Evolutionary conservation across 2,329 filamentous ascomycete genomes (phyloP), one percentile per base, ranked within the genome.

Genomic region (Colletotrichum sp.): DNA sequence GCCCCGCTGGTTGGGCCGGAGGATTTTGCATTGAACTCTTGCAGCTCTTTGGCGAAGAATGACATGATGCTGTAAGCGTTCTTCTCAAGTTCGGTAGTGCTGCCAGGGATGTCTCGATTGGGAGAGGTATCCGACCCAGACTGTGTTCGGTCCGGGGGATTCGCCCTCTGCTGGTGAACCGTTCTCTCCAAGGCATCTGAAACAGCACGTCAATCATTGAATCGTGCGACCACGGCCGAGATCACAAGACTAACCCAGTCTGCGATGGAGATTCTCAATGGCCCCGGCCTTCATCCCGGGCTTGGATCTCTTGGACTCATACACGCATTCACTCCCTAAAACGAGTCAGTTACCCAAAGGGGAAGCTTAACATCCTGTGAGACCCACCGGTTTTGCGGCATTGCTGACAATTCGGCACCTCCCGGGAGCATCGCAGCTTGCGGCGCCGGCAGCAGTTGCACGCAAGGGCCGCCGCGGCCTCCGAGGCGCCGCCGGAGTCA

Each of bases 401-500:
- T 15, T 74, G 72, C 13, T 74, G 72, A 27, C 72, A 74, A 11
- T 55, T 51, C 16, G 72, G 72, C 1, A 74, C 62, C 55, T 74
- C 67, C 18, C 67, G 55, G 38, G 72, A 70, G 4, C 72, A 70
- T 7, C 72, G 62, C 13, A 74, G 33, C 63, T 74, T 74, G 2
- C 72, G 72, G 47, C 66, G 71, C 36, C 66, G 68, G 36, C 69
- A 67, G 59, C 68, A 67, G 51, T 74, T 74, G 64, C 72, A 74
- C 6, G 72, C 63, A 29, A 74, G 69, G 8, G 63, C 68, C 77
- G 85, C 80, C 36, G 83, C 90, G 31, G 88, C 85, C 36, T 89
- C 88, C 73, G 87, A 84, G 72, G 83, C 84, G 18, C 82, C 90
- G 5, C 87, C 66, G 34, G 66, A 68, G 66, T 68, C 66, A 58